phyloP scores from a whole-genome alignment of 2,329 filamentous ascomycete species.

The Beauveria australis region DNA sequence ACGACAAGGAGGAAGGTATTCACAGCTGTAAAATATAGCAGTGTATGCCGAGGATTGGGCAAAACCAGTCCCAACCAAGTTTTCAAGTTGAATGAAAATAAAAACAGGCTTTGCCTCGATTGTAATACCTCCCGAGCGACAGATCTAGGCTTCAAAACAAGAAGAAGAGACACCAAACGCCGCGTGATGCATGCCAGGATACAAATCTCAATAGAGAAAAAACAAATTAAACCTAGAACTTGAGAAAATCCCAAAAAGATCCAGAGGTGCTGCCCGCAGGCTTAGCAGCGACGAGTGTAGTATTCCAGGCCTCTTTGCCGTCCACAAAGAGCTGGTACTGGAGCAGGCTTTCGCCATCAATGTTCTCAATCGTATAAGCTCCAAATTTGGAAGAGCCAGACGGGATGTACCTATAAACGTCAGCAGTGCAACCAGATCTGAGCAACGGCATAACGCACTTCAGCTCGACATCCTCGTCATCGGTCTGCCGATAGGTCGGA shows the following conservation, averaged over 20 bases:
- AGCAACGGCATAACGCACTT: conserved; percentile 51
- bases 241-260: conserved; percentile 41
- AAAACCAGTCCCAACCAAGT: not conserved
- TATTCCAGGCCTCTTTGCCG: conserved; percentile 70
- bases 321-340: conserved; percentile 78
- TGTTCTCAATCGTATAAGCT: conserved; percentile 58
- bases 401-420: conserved; percentile 56
- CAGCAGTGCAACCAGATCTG: not conserved
- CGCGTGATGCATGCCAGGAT: not conserved
- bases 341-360: conserved; percentile 58
- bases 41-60: not conserved
- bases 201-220: not conserved
- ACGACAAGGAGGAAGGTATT: not conserved
- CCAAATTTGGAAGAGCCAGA: conserved; percentile 87
- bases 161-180: not conserved
- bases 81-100: too few species aligned
- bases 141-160: not conserved
- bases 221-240: conserved; percentile 10
- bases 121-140: not conserved
- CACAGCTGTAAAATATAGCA: not conserved
- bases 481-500: conserved; percentile 72
- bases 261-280: conserved; percentile 13
- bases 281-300: conserved; percentile 39
- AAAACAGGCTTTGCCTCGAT: not conserved
- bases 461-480: conserved; percentile 73